Percentiles rank a stretch among this genome's conserved stretches.
These are phyloP conservation scores for Didymellaceae sp. DNA, from an alignment of 2,329 filamentous ascomycete species.

Conservation along the genomic window DNA sequence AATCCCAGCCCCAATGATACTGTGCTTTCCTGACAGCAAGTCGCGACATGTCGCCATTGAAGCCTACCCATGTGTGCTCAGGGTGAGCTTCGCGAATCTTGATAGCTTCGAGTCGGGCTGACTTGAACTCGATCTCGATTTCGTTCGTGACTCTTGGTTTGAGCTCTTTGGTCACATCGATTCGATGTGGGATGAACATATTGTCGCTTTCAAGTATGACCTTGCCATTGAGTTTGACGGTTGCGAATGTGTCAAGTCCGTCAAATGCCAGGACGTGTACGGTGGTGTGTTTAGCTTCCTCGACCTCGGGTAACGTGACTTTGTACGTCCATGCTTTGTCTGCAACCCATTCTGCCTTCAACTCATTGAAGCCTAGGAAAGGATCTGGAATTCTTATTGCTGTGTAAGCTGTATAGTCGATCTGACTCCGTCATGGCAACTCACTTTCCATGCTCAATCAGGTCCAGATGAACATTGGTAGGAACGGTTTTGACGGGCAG, in stretches of 20 bases:
- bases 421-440: slow-evolving; percentile 20
- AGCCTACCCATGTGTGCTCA: slow-evolving; percentile 62
- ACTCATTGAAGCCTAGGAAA: slow-evolving; percentile 59
- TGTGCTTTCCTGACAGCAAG: slow-evolving; percentile 60
- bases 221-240: slow-evolving; percentile 61
- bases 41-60: slow-evolving; percentile 60
- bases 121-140: slow-evolving; percentile 65
- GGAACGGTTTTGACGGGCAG: slow-evolving; percentile 54
- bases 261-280: slow-evolving; percentile 64
- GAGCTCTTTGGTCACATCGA: slow-evolving; percentile 58
- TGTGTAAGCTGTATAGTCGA: background rate
- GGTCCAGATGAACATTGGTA: slow-evolving; percentile 57
- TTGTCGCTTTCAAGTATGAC: slow-evolving; percentile 65
- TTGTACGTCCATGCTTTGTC: slow-evolving; percentile 58
- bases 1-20: slow-evolving; percentile 60
- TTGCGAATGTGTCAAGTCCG: slow-evolving; percentile 69
- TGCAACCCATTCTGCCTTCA: slow-evolving; percentile 57
- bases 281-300: slow-evolving; percentile 33
- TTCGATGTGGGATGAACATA: slow-evolving; percentile 67
- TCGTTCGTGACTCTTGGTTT: slow-evolving; percentile 49
- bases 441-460: slow-evolving; percentile 56
- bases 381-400: slow-evolving; percentile 56
- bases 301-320: slow-evolving; percentile 47
- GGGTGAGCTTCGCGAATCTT: slow-evolving; percentile 61
- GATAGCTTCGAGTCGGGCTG: slow-evolving; percentile 60